These are phyloP conservation scores for Penicillium italicum DNA, from an alignment of 2,329 filamentous ascomycete genomes.

Conservation along the genomic window DNA sequence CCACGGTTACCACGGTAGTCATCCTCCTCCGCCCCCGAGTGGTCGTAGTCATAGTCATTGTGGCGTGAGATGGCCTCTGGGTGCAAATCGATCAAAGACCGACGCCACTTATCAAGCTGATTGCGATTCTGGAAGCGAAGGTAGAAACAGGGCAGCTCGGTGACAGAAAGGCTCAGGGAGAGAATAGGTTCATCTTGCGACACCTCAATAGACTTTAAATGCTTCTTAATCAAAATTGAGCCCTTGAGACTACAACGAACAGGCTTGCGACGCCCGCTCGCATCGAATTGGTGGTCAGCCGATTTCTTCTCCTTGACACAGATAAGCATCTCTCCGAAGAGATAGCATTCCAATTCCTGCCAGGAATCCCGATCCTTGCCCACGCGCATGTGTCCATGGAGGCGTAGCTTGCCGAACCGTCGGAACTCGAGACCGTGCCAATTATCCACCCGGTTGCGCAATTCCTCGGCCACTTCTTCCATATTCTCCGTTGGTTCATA, in stretches of 20 bases:
- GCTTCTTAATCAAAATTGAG: constrained; percentile 97
- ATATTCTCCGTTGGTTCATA: constrained; percentile 74
- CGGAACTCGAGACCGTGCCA: constrained; percentile 96
- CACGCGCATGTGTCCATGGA: constrained; percentile 86
- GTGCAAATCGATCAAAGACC: constrained; percentile 79
- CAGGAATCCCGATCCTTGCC: constrained; percentile 95
- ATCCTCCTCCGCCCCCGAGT: constrained; percentile 82
- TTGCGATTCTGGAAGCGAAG: constrained; percentile 75
- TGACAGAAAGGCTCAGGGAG: constrained; percentile 84
- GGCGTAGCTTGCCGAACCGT: constrained; percentile 83
- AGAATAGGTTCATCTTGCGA: constrained; percentile 73
- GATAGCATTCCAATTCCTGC: constrained; percentile 95
- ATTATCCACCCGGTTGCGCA: constrained; percentile 88
- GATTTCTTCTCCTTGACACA: constrained; percentile 97
- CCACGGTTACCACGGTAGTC: constrained; percentile 61
- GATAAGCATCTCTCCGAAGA: constrained; percentile 98
- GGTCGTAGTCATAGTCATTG: constrained; percentile 75
- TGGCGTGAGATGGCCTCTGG: constrained; percentile 60
- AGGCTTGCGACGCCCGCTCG: constrained; percentile 56
- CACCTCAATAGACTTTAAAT: constrained; percentile 83
- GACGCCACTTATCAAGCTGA: constrained; percentile 86
- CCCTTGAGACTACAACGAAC: constrained; percentile 88
- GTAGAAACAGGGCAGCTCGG: constrained; percentile 90
- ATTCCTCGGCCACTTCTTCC: constrained; percentile 78
- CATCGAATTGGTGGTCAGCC: constrained; percentile 60